Evolutionary conservation across 345 rosid species (phyloP), one percentile per base, ranked within the genome.

Genomic region (Cardiospermum halicacabum): DNA sequence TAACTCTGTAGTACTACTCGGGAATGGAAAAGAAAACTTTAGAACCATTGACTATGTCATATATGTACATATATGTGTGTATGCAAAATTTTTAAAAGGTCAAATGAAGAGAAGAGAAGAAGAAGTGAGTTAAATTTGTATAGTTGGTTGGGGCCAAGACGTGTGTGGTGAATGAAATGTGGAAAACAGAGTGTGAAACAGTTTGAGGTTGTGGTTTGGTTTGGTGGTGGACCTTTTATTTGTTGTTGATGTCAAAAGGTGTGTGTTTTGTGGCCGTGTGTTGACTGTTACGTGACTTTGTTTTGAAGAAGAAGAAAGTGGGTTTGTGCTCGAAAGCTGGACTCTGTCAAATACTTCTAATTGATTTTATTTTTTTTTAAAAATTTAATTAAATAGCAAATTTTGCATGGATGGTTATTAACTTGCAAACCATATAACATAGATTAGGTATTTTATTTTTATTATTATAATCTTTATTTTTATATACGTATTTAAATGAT

Each of bases 21-120:
- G 11, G n/a, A n/a, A n/a, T n/a, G n/a, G n/a, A n/a, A n/a, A n/a
- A n/a, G n/a, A n/a, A n/a, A n/a, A n/a, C n/a, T n/a, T n/a, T n/a
- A n/a, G n/a, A n/a, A n/a, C n/a, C n/a, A n/a, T n/a, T n/a, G n/a
- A n/a, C n/a, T n/a, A n/a, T n/a, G n/a, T n/a, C n/a, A n/a, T n/a
- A n/a, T n/a, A n/a, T n/a, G n/a, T n/a, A n/a, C n/a, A n/a, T n/a
- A n/a, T n/a, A n/a, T n/a, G n/a, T n/a, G n/a, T n/a, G n/a, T n/a
- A n/a, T n/a, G n/a, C n/a, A n/a, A n/a, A n/a, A n/a, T n/a, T n/a
- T n/a, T n/a, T n/a, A n/a, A n/a, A n/a, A n/a, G n/a, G n/a, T n/a
- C n/a, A n/a, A n/a, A n/a, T n/a, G n/a, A n/a, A 71, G 12, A 53
- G 43, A 50, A 64, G 27, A 45, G 40, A 5, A 25, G 25, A 36